Conservation (phyloP, 2,329 filamentous ascomycete genomes). For the Pestalotiopsis sp. region DNA sequence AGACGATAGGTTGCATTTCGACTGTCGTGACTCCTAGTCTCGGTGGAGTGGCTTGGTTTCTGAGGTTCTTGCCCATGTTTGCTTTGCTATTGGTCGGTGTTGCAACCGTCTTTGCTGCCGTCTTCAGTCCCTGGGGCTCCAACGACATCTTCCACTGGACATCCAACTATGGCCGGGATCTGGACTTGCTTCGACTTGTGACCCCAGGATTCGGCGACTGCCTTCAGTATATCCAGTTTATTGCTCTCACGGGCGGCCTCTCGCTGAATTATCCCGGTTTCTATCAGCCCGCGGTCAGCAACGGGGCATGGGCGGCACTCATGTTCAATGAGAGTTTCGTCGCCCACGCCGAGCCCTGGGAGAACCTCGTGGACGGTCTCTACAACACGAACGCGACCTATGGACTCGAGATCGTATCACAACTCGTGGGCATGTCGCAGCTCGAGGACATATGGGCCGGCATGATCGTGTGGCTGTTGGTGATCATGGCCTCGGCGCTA, state of each 20-base stretch:
- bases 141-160: constrained; percentile 92
- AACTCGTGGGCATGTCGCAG: constrained; percentile 78
- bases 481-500: constrained; percentile 70
- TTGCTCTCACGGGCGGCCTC: constrained; percentile 83
- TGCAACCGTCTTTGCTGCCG: constrained; percentile 81
- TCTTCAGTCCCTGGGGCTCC: constrained; percentile 93
- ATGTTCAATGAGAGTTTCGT: constrained; percentile 95
- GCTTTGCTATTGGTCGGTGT: constrained; percentile 79
- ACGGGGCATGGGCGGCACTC: constrained; percentile 83
- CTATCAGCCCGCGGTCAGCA: constrained; percentile 88
- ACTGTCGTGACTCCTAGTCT: constrained; percentile 84
- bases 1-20: constrained; percentile 77
- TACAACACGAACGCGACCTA: constrained; percentile 79
- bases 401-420: constrained; percentile 77
- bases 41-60: constrained; percentile 67
- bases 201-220: constrained; percentile 97
- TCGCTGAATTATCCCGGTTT: constrained; percentile 90
- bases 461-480: constrained; percentile 88
- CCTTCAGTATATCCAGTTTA: constrained; percentile 94
- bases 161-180: constrained; percentile 95
- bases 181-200: constrained; percentile 86
- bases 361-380: constrained; percentile 79
- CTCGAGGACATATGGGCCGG: constrained; percentile 87
- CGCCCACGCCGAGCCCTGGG: constrained; percentile 64
- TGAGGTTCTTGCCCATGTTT: constrained; percentile 76